Evolutionary conservation across 139 green algal species (phyloP).

Genomic region (Chara braunii): DNA sequence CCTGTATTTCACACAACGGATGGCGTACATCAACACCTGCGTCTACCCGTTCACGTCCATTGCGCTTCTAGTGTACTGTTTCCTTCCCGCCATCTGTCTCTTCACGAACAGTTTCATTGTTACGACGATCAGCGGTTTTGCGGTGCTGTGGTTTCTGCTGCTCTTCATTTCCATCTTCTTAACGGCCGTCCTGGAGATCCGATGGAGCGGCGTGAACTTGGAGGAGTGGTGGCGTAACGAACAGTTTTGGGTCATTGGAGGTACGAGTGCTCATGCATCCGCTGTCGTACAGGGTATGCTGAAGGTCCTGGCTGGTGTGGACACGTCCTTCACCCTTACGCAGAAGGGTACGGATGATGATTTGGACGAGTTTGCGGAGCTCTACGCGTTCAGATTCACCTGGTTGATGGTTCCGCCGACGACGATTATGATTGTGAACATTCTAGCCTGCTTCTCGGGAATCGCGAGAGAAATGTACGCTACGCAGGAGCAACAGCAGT

Average conservation of each 20-base stretch:
- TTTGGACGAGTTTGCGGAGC: conserved; percentile 33
- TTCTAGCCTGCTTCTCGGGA: conserved; percentile 24
- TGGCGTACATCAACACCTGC: conserved; percentile 33
- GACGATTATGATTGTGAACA: conserved; percentile 30
- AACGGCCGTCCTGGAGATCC: conserved; percentile 19
- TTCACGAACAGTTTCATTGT: conserved; percentile 37
- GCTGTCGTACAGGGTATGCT: conserved; percentile 35
- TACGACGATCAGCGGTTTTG: background rate
- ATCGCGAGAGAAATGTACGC: conserved; percentile 32
- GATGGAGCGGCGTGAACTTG: conserved; percentile 18
- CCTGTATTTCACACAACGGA: conserved; percentile 19
- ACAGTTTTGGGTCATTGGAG: conserved; percentile 37
- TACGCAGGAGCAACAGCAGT: background rate
- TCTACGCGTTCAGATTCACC: conserved; percentile 34
- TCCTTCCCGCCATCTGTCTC: conserved; percentile 24
- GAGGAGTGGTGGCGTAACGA: conserved; percentile 37
- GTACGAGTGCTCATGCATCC: conserved; percentile 17
- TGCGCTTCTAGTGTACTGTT: conserved; percentile 20
- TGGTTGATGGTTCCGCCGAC: conserved; percentile 33
- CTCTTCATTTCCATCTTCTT: conserved; percentile 31
- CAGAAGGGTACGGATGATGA: conserved; percentile 25
- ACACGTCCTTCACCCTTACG: conserved; percentile 39
- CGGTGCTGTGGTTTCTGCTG: conserved; percentile 16
- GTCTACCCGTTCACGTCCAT: conserved; percentile 30
- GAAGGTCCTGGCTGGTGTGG: conserved; percentile 38